Evolutionary conservation across 805 yeast species (phyloP).

Genomic region (Pichia paraexigua): DNA sequence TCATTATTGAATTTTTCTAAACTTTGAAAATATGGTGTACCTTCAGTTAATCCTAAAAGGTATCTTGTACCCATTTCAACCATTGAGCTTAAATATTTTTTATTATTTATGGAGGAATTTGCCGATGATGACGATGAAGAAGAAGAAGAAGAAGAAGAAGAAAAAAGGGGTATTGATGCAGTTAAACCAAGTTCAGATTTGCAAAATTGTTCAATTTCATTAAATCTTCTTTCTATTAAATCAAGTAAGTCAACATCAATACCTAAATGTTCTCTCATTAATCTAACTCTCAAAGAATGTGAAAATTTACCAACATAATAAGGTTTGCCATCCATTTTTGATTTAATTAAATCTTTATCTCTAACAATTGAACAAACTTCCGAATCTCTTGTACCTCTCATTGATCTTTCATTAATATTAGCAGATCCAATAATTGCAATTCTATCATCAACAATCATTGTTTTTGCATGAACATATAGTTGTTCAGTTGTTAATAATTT

Average conservation of each 20-base stretch:
- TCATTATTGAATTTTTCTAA: constrained; percentile 1
- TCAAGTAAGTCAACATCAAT: constrained; percentile 85
- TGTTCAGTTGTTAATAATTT: constrained; percentile 79
- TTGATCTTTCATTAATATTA: constrained; percentile 91
- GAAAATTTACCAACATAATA: constrained; percentile 83
- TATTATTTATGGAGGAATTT: neutral
- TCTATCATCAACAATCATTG: constrained; percentile 87
- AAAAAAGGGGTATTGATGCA: constrained; percentile 39
- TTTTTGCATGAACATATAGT: constrained; percentile 87
- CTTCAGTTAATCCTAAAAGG: constrained; percentile 38
- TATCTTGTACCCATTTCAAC: constrained; percentile 70
- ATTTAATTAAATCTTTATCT: constrained; percentile 66
- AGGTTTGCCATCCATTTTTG: constrained; percentile 73
- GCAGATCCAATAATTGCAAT: constrained; percentile 96
- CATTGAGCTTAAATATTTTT: constrained; percentile 48
- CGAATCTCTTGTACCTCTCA: constrained; percentile 90
- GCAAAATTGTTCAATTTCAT: constrained; percentile 40
- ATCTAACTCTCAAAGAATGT: constrained; percentile 75
- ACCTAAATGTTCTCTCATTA: constrained; percentile 96
- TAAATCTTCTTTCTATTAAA: constrained; percentile 65
- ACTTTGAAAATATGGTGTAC: constrained; percentile 24
- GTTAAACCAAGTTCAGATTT: constrained; percentile 32
- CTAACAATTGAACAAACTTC: constrained; percentile 87
- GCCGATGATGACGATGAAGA: neutral
- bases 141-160: constrained; percentile 11